Base-by-base conservation (phyloP, 129 eudicot species). In the Centaurea solstitialis region DNA sequence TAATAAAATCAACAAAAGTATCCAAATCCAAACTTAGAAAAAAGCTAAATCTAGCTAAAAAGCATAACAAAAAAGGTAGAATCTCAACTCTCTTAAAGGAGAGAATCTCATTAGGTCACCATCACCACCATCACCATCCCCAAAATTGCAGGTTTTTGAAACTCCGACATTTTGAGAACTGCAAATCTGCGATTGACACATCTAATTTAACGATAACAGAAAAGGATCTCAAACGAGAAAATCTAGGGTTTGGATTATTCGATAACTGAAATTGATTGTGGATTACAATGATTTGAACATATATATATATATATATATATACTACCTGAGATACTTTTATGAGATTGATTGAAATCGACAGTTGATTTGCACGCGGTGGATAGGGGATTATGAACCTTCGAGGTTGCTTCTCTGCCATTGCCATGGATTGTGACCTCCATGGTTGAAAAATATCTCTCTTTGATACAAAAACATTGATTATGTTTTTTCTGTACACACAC, bases 1-100 rank as follows among this genome's bases (percentile, higher is more conserved):
- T n/a, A 30, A 18, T 3, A n/a, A n/a, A n/a, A 40, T 39, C 18
- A 76, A 26, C 24, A 64, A 7, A 18, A 13, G 2, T 11, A 73
- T 3, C 26, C 4, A 22, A 37, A 73, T 3, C 26, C 4, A 22
- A 37, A 3, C 3, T 21, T 1, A 13, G 0, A 26, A 64, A 76
- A 28, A 64, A 20, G 13, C 6, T 67, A 26, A 26, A 23, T 67
- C 40, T 6, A 24, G 66, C 45, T 11, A 22, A 69, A 70, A 20
- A 45, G 45, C 66, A 69, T 18, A 39, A 33, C 37, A 3, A 20
- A 61, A 38, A 72, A 9, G 4, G 10, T 59, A 22, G 9, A 24
- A 38, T 59, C 78, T 64, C 73, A 53, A 73, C 83, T 80, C 83
- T 72, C 62, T 61, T 24, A 6, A 74, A 17, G 7, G 7, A 67